Conservation (phyloP, 2,329 filamentous ascomycete species). For the Calonectria honghensis region DNA sequence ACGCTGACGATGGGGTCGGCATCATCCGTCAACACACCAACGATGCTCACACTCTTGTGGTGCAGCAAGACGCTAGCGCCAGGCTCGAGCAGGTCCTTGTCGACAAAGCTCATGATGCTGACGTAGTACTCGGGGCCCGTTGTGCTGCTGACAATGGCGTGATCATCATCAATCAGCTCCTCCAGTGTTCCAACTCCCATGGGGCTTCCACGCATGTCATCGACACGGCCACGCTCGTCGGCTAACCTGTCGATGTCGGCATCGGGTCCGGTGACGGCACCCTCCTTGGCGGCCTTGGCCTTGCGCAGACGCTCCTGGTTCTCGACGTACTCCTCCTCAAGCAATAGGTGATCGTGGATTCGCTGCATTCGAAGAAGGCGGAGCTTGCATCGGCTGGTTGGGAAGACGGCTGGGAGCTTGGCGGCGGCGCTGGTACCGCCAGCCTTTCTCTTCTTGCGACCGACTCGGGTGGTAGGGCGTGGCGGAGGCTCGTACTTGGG, state of each 20-base stretch:
- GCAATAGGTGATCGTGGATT: slow-evolving; percentile 95
- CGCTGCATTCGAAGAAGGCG: slow-evolving; percentile 98
- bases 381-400: slow-evolving; percentile 97
- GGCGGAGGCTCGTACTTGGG: slow-evolving; percentile 99
- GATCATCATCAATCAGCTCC: slow-evolving; percentile 99
- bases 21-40: slow-evolving; percentile 97
- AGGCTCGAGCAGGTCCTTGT: slow-evolving; percentile 97
- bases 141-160: slow-evolving; percentile 97
- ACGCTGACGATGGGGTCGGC: slow-evolving; percentile 96
- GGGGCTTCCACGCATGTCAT: slow-evolving; percentile 98
- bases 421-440: slow-evolving; percentile 95
- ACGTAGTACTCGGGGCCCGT: slow-evolving; percentile 99
- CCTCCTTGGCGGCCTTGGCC: slow-evolving; percentile 87
- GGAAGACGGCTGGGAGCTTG: slow-evolving; percentile 95
- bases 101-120: slow-evolving; percentile 99
- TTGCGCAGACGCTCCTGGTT: slow-evolving; percentile 98
- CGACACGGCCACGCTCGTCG: slow-evolving; percentile 94
- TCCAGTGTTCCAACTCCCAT: slow-evolving; percentile 99
- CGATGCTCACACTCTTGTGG: slow-evolving; percentile 98
- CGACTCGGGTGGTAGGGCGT: slow-evolving; percentile 95
- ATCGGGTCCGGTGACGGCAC: slow-evolving; percentile 81
- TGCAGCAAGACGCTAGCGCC: slow-evolving; percentile 96
- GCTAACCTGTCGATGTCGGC: slow-evolving; percentile 88
- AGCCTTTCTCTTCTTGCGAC: slow-evolving; percentile 98
- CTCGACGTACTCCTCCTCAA: slow-evolving; percentile 99